Evolutionary conservation across 345 rosid species (phyloP), one percentile per base, ranked within the genome.

Genomic region (Camelina neglecta): DNA sequence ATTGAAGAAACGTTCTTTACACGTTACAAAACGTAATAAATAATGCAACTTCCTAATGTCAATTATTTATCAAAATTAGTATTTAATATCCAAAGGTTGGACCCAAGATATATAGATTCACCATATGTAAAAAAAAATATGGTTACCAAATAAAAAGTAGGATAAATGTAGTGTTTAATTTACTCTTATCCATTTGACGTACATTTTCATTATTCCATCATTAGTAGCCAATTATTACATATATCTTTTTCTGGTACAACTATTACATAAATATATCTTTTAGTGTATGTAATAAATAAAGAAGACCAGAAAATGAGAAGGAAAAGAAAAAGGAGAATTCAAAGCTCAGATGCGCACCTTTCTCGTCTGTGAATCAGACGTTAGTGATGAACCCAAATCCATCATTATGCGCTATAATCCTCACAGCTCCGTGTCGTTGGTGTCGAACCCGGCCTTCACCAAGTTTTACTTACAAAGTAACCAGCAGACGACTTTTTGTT

Each of bases 401-500:
- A 49, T 62, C 67, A 13, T 1, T 60, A 7, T 61, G 41, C 51
- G 60, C 42, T 36, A 3, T 24, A 11, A 4, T 39, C 54, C 5
- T 51, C 69, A 39, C 31, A 6, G 58, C 68, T 11, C 0, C 1
- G 5, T 3, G 4, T 21, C 33, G 0, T 0, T 0, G 16, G 29
- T 26, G 29, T 38, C 68, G 42, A 61, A 72, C 61, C 42, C 0
- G 62, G 45, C 7, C 0, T 1, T 13, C 13, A 3, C 15, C 20
- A 3, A 0, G 2, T 0, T 2, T 1, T 0, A 3, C 13, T 7
- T 5, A 1, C 8, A 7, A 23, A 4, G 1, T 11, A 48, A 26
- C 67, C 60, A 67, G 41, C 21, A 49, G 61, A 67, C 45, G 31
- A 49, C 36, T 38, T 75, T 6, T 59, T 59, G 54, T 12, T 3